A percentile compares a stretch with the other conserved stretches of the same genome.
Conservation (phyloP, 805 yeast genomes). For the Clavispora carvajalis region DNA sequence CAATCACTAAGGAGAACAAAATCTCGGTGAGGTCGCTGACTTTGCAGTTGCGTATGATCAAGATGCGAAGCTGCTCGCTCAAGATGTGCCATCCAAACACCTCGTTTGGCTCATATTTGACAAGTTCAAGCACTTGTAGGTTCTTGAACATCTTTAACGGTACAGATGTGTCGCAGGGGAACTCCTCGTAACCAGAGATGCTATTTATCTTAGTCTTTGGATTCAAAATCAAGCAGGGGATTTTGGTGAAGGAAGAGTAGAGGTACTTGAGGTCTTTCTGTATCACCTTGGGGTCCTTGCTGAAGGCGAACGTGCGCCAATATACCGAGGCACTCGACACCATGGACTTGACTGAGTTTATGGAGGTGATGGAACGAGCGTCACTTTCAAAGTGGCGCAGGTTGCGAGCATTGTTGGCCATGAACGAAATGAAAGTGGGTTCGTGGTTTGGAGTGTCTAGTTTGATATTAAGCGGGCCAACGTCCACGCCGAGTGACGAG, state of each 20-base stretch:
- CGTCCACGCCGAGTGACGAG: conserved; percentile 41
- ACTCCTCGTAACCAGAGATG: conserved; percentile 61
- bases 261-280: conserved; percentile 51
- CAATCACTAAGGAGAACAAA: conserved; percentile 46
- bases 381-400: conserved; percentile 38
- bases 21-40: conserved; percentile 50
- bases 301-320: conserved; percentile 33
- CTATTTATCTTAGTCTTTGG: conserved; percentile 55
- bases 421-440: conserved; percentile 52
- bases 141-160: conserved; percentile 60
- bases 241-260: conserved; percentile 58
- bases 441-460: conserved; percentile 53
- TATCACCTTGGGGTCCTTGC: conserved; percentile 39
- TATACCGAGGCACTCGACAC: conserved; percentile 38
- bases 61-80: conserved; percentile 49
- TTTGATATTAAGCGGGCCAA: conserved; percentile 60
- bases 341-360: conserved; percentile 51
- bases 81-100: conserved; percentile 60
- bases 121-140: conserved; percentile 54
- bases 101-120: conserved; percentile 59
- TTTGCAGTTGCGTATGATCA: conserved; percentile 49
- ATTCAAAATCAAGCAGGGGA: conserved; percentile 57
- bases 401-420: conserved; percentile 49
- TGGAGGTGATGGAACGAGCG: conserved; percentile 49
- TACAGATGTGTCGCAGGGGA: conserved; percentile 66